phyloP scores from a whole-genome alignment of 2,329 filamentous ascomycete genomes.

The Sporothrix brasiliensis region DNA sequence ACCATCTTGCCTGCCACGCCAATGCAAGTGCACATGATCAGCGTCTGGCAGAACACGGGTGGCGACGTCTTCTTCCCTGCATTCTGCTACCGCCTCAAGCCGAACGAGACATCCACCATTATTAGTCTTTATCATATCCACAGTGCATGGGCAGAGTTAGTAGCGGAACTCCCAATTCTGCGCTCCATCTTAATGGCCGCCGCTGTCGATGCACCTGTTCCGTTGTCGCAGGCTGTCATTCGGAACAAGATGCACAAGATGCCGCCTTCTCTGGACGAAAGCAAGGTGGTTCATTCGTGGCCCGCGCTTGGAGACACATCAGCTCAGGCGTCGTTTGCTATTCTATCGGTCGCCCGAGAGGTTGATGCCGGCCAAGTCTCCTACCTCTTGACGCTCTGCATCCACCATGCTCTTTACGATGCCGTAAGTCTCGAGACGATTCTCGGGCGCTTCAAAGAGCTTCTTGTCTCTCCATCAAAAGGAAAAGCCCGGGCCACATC shows the following conservation, averaged over 20 bases:
- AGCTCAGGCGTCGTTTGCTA: conserved; percentile 6
- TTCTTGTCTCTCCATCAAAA: conserved; percentile 33
- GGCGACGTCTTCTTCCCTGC: conserved; percentile 72
- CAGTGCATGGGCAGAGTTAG: conserved; percentile 63
- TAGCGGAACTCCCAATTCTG: conserved; percentile 63
- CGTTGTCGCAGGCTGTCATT: conserved; percentile 67
- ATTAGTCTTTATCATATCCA: conserved; percentile 48
- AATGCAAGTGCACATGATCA: conserved; percentile 80
- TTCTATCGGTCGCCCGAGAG: conserved; percentile 19
- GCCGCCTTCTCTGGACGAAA: conserved; percentile 20
- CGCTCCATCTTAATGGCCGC: conserved; percentile 54
- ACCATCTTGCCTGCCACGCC: conserved; percentile 68
- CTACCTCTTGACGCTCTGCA: conserved; percentile 54
- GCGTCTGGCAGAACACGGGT: conserved; percentile 68
- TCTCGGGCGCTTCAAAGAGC: conserved; percentile 48
- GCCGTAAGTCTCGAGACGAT: conserved; percentile 73
- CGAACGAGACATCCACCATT: conserved; percentile 33
- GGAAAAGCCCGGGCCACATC: too few species aligned
- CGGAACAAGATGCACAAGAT: conserved; percentile 42
- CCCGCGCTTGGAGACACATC: conserved; percentile 7
- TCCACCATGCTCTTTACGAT: conserved; percentile 90
- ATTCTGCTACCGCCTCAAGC: conserved; percentile 64
- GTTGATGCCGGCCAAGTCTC: neutral
- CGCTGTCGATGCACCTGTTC: conserved; percentile 45
- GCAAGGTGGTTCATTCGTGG: conserved; percentile 3